Percentiles rank a stretch among this genome's conserved stretches.
phyloP scores from a whole-genome alignment of 2,329 filamentous ascomycete genomes.

The Phialophora expanda region DNA sequence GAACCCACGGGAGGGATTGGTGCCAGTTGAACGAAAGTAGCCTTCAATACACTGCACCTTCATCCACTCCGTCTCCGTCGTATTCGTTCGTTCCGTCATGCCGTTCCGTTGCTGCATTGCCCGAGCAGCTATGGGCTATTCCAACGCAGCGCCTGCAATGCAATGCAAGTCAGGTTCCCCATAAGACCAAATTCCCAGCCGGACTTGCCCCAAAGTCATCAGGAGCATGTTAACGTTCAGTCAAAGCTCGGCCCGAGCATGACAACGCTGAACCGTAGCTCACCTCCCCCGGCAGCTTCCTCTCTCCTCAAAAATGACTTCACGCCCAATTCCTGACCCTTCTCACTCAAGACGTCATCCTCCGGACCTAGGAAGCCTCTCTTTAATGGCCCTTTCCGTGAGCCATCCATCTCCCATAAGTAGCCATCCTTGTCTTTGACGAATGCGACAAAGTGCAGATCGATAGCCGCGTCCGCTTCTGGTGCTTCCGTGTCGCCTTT shows the following conservation, averaged over 20 bases:
- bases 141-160: neutral
- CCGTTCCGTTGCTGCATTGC: neutral
- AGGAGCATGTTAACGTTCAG: conserved; percentile 43
- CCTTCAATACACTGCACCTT: neutral
- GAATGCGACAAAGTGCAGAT: conserved; percentile 95
- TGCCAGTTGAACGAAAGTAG: conserved; percentile 5
- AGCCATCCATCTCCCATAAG: conserved; percentile 82
- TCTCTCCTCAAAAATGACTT: conserved; percentile 65
- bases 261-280: conserved; percentile 67
- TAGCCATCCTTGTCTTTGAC: conserved; percentile 74
- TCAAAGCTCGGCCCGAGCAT: conserved; percentile 63
- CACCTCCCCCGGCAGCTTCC: conserved; percentile 58
- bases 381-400: conserved; percentile 73
- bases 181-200: neutral
- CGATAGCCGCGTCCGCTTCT: conserved; percentile 77
- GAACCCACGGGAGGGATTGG: neutral
- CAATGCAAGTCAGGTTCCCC: neutral
- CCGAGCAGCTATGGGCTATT: neutral
- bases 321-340: conserved; percentile 74
- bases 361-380: conserved; percentile 63
- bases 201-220: neutral
- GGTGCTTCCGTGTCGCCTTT: conserved; percentile 81
- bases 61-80: neutral
- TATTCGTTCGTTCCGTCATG: neutral
- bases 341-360: conserved; percentile 76